These are phyloP conservation scores for Limtongia smithiae DNA, from an alignment of 805 yeast species.

Conservation along the genomic window DNA sequence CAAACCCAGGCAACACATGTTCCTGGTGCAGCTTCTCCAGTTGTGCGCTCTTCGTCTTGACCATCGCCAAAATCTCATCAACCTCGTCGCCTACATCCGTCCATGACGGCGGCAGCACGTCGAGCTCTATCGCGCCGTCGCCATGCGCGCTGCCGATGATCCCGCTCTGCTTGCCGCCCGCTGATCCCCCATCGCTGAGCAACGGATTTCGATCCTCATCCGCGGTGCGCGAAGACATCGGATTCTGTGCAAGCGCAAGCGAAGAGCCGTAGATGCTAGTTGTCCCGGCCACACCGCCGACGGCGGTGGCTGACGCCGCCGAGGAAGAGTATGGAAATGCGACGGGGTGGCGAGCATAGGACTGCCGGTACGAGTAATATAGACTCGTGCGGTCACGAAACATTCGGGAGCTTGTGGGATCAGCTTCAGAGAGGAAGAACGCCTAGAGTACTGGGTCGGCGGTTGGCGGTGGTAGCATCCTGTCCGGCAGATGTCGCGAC, in stretches of 20 bases:
- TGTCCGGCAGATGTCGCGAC: too few species aligned
- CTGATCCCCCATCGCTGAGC: conserved; percentile 41
- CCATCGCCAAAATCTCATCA: conserved; percentile 55
- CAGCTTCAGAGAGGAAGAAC: too few species aligned
- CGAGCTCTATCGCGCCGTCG: conserved; percentile 51
- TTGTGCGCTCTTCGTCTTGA: conserved; percentile 53
- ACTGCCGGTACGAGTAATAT: conserved; percentile 80
- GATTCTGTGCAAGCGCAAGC: conserved; percentile 3
- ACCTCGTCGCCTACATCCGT: conserved; percentile 69
- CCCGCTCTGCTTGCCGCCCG: conserved; percentile 12
- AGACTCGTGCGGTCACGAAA: conserved; percentile 93
- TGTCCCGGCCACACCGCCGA: too few species aligned
- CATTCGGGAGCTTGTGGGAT: conserved; percentile 46
- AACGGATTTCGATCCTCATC: conserved; percentile 39
- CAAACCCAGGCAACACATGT: conserved; percentile 81
- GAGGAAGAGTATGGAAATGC: conserved; percentile 14
- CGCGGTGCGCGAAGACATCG: neutral
- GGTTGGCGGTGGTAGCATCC: too few species aligned
- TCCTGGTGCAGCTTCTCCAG: conserved; percentile 71
- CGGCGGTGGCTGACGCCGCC: too few species aligned
- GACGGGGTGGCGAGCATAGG: conserved; percentile 66
- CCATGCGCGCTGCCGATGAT: conserved; percentile 10
- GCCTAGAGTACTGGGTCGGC: too few species aligned
- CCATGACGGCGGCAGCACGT: conserved; percentile 71
- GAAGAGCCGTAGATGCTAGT: neutral